Evolutionary conservation across 169 alveolate genomes (phyloP).

Genomic region (Theileria sp.): DNA sequence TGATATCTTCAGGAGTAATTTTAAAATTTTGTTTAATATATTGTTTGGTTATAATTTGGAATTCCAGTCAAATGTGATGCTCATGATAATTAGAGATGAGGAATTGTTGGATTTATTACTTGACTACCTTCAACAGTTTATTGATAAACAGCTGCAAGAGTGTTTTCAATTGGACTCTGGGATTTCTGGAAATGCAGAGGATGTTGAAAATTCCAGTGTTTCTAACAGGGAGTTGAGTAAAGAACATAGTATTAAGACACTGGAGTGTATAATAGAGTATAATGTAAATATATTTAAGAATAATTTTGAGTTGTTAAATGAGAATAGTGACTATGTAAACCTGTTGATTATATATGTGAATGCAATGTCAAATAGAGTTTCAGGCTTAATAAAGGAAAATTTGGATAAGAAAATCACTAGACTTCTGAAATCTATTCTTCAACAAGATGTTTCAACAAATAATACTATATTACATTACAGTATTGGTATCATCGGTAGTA

Average conservation of each 20-base stretch:
- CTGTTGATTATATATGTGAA: background rate
- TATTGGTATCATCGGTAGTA: background rate
- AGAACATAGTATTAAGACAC: slow-evolving; percentile 7
- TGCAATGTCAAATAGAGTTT: background rate
- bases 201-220: slow-evolving; percentile 22
- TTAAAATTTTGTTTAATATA: slow-evolving; percentile 41
- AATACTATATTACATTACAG: background rate
- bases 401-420: background rate
- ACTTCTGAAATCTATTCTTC: background rate
- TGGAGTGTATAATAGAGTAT: slow-evolving; percentile 49
- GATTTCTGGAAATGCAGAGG: background rate
- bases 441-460: background rate
- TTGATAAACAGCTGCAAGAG: background rate
- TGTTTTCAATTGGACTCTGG: background rate
- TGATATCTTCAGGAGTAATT: slow-evolving; percentile 45
- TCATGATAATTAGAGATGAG: slow-evolving; percentile 26
- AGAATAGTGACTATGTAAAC: slow-evolving; percentile 2
- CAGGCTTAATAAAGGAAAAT: slow-evolving; percentile 1
- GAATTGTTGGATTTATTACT: background rate
- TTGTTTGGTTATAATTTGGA: slow-evolving; percentile 24
- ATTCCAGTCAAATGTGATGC: slow-evolving; percentile 31
- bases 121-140: background rate
- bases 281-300: slow-evolving; percentile 11
- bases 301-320: background rate
- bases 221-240: background rate